Evolutionary conservation across 2,329 filamentous ascomycete species (phyloP), one percentile per base, ranked within the genome.

Genomic region (Pezicula carpinea): DNA sequence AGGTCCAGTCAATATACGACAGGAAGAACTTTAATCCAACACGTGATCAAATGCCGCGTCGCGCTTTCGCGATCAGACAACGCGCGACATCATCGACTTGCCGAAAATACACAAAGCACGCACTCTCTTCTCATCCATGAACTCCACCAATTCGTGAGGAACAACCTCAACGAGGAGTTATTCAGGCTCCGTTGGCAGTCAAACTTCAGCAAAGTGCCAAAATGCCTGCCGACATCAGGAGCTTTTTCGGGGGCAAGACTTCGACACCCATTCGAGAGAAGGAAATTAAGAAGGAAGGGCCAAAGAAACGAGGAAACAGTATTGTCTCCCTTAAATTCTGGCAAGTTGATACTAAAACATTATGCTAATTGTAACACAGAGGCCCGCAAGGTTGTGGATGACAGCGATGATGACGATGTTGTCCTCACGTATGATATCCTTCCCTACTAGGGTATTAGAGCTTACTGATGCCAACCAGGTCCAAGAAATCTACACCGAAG

Each of bases 171-270:
- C 26, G 26, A 26, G 23, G 23, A 29, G 7, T 29, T 11, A n/a
- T 29, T 29, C 26, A 29, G 13, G 10, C 6, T 13, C 26, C 26
- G 13, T 11, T 4, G 26, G 8, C 26, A 11, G 3, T 11, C 26
- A 13, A 3, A 29, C 13, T 11, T 29, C 26, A 29, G 26, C 3
- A 29, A 29, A 29, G 13, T 3, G 1, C n/a, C 47, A 59, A 39
- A 36, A 95, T 96, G 90, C 82, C 90, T 45, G 89, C 56, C 52
- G 92, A 97, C 68, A 97, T 96, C 61, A 80, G 91, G 62, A 89
- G 77, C 59, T 97, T 96, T 69, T 96, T 97, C 72, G 83, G 85
- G 46, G 82, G 86, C 51, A 90, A 90, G 66, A 80, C 81, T 43
- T 76, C 78, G 53, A 70, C 76, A 38, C 70, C 77, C 14, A 68